Percentiles rank a stretch among this genome's conserved stretches.
Evolutionary conservation across 179 eudicot species (phyloP).

Genomic region (Sideroxylon spinosum): DNA sequence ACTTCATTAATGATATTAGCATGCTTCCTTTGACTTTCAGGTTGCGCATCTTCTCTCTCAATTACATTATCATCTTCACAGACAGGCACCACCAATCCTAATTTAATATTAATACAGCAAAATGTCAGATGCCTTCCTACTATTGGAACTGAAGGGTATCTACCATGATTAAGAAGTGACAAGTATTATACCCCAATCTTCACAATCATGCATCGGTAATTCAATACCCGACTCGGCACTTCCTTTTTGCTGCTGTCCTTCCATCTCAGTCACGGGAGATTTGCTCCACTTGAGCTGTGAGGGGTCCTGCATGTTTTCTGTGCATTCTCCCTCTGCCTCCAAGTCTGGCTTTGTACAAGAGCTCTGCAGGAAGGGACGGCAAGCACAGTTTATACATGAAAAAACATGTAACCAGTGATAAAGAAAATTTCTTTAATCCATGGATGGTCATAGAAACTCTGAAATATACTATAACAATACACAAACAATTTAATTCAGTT

Average conservation of each 20-base stretch:
- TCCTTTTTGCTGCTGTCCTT: slow-evolving; percentile 21
- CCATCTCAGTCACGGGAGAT: slow-evolving; percentile 30
- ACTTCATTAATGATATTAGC: slow-evolving; percentile 24
- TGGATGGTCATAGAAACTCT: not conserved
- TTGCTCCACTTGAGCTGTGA: slow-evolving; percentile 27
- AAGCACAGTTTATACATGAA: slow-evolving; percentile 15
- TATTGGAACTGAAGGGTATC: not conserved
- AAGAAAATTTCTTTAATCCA: slow-evolving; percentile 14
- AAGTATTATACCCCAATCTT: slow-evolving; percentile 15
- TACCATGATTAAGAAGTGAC: not conserved
- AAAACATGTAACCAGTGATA: slow-evolving; percentile 16
- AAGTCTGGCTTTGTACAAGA: slow-evolving; percentile 63
- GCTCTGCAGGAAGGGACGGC: slow-evolving; percentile 44
- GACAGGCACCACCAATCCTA: slow-evolving; percentile 17
- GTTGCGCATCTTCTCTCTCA: slow-evolving; percentile 27
- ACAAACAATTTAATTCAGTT: not conserved
- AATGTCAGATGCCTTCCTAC: slow-evolving; percentile 1
- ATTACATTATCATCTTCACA: slow-evolving; percentile 17
- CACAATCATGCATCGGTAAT: slow-evolving; percentile 19
- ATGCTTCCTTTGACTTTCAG: slow-evolving; percentile 23
- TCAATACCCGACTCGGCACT: slow-evolving; percentile 26
- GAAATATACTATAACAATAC: not conserved
- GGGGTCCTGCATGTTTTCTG: slow-evolving; percentile 25
- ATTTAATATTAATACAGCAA: not conserved
- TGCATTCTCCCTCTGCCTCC: slow-evolving; percentile 38